phyloP scores from a whole-genome alignment of 129 eudicot species.

The Heracleum sosnowskyi region DNA sequence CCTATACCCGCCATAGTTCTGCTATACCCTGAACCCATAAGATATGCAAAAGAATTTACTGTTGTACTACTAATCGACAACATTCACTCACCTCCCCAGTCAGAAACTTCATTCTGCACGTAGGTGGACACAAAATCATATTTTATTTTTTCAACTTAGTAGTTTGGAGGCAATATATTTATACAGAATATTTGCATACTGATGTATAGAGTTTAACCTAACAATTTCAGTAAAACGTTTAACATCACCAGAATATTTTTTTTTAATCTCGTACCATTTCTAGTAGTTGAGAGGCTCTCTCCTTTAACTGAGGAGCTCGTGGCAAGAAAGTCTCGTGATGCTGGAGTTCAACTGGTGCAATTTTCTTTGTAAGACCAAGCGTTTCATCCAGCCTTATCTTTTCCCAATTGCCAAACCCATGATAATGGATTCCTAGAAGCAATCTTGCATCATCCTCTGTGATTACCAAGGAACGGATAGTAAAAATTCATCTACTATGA shows the following conservation, averaged over 20 bases:
- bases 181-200: not conserved
- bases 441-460: slow-evolving; percentile 94
- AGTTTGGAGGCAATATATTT: not conserved
- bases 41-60: too few species aligned
- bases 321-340: slow-evolving; percentile 98
- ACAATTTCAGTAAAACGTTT: not conserved
- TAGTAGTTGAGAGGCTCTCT: slow-evolving; percentile 90
- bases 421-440: slow-evolving; percentile 85
- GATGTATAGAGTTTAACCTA: not conserved
- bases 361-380: slow-evolving; percentile 85
- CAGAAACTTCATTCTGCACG: too few species aligned
- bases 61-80: not conserved
- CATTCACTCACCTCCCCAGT: not conserved
- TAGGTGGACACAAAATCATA: not conserved
- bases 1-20: not conserved
- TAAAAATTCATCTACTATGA: not conserved
- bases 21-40: too few species aligned
- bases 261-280: slow-evolving; percentile 52
- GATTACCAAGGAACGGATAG: not conserved
- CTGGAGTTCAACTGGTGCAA: slow-evolving; percentile 97
- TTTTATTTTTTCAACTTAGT: not conserved
- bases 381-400: slow-evolving; percentile 77
- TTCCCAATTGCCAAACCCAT: slow-evolving; percentile 99
- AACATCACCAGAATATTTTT: not conserved
- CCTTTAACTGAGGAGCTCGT: slow-evolving; percentile 95